Percentiles rank a stretch among this genome's conserved stretches.
These are phyloP conservation scores for Secale cereale DNA, from an alignment of 176 grass and related monocot genomes.

Conservation along the genomic window DNA sequence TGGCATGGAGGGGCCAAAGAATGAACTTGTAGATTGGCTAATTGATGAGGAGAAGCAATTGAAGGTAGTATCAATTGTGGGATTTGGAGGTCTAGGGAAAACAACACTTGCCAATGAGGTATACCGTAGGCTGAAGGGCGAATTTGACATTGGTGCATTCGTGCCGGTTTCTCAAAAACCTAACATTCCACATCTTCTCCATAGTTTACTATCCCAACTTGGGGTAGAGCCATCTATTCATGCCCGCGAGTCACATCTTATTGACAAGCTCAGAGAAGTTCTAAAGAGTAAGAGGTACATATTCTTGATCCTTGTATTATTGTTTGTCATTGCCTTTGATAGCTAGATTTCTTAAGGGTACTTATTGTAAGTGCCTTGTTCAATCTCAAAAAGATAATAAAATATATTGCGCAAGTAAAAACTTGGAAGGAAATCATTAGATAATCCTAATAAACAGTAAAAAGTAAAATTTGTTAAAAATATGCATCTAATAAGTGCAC, in stretches of 20 bases:
- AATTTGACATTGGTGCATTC: neutral
- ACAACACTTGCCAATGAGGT: neutral
- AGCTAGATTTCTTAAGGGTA: too few relatives aligned
- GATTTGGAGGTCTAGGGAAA: neutral
- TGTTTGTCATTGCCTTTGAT: too few relatives aligned
- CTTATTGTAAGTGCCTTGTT: too few relatives aligned
- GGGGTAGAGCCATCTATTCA: neutral
- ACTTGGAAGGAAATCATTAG: too few relatives aligned
- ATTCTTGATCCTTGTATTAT: neutral
- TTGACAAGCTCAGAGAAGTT: neutral
- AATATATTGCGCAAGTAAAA: too few relatives aligned
- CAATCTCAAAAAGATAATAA: too few relatives aligned
- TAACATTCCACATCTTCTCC: neutral
- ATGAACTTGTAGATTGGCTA: neutral
- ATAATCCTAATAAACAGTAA: too few relatives aligned
- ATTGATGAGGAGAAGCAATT: neutral
- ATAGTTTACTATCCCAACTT: neutral
- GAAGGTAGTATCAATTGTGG: neutral
- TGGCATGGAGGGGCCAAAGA: neutral
- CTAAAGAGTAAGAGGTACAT: neutral
- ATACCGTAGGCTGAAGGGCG: neutral
- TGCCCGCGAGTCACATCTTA: neutral
- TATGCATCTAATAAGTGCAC: accelerated
- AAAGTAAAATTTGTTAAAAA: too few relatives aligned
- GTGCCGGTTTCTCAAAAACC: neutral